These are phyloP conservation scores for Peronospora farinosa DNA, from an alignment of 352 stramenopile species.

Conservation along the genomic window DNA sequence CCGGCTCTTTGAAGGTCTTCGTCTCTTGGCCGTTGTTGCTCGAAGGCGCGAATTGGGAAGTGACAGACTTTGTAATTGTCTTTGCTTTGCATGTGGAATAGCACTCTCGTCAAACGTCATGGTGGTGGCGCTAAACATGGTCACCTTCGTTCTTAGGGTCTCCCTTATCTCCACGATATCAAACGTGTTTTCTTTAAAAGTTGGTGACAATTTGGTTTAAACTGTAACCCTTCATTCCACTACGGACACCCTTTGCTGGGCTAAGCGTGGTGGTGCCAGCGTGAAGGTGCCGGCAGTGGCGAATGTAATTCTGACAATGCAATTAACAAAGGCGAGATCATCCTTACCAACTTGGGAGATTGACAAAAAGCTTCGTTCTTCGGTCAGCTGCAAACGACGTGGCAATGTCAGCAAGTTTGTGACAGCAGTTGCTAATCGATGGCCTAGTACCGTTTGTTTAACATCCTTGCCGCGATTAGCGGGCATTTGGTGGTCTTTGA, in stretches of 20 bases:
- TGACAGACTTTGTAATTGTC: constrained; percentile 27
- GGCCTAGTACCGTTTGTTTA: constrained; percentile 11
- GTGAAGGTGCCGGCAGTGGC: not conserved
- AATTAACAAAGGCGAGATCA: constrained; percentile 7
- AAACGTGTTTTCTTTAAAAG: constrained; percentile 69
- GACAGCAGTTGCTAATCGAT: constrained; percentile 13
- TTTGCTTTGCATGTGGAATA: constrained; percentile 49
- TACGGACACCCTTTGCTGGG: constrained; percentile 35
- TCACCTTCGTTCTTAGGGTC: constrained; percentile 21
- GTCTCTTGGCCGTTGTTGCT: too few relatives aligned
- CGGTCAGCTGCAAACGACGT: not conserved
- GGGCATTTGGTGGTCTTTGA: constrained; percentile 18
- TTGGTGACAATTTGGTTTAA: constrained; percentile 24
- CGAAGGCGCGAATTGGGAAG: too few relatives aligned
- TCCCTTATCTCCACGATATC: constrained; percentile 55
- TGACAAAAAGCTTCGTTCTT: constrained; percentile 11
- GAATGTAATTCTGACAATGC: constrained; percentile 11
- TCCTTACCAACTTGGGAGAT: constrained; percentile 17
- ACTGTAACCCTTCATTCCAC: constrained; percentile 31
- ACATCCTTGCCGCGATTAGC: constrained; percentile 15
- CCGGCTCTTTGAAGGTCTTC: too few relatives aligned
- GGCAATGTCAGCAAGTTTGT: constrained; percentile 19
- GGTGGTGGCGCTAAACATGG: constrained; percentile 43
- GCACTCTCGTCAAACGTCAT: constrained; percentile 74
- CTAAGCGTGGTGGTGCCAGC: not conserved